Evolutionary conservation across 2,329 filamentous ascomycete genomes (phyloP).

Genomic region (Penicillium sclerotigenum): DNA sequence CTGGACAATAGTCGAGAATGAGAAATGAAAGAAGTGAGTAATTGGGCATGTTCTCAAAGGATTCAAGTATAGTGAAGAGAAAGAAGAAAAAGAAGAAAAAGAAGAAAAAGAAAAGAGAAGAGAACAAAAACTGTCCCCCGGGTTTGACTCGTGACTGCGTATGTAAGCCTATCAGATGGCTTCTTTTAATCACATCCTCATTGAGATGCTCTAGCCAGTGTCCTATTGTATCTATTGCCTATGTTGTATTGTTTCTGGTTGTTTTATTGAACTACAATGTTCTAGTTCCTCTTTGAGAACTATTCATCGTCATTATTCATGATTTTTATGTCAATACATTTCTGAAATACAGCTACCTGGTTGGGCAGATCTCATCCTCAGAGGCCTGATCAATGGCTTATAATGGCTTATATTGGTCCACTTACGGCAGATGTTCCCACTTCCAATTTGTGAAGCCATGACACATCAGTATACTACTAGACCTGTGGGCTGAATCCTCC

Average conservation of each 20-base stretch:
- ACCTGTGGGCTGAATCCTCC: background rate
- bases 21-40: background rate
- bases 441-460: background rate
- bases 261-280: background rate
- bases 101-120: background rate
- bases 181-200: too few species aligned
- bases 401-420: background rate
- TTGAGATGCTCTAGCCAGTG: too few species aligned
- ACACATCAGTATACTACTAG: background rate
- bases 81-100: background rate
- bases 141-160: conserved; percentile 2
- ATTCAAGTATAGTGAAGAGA: background rate
- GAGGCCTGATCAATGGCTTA: background rate
- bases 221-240: background rate
- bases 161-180: background rate
- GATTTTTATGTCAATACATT: background rate
- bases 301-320: background rate
- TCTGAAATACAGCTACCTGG: background rate
- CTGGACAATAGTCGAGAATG: background rate
- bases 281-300: background rate
- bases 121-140: background rate
- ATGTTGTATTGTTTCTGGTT: background rate
- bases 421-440: background rate
- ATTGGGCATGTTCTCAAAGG: background rate
- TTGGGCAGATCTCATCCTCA: background rate